Base-by-base conservation (phyloP, 2,329 filamentous ascomycete species). In the Aureobasidium leucospermi region DNA sequence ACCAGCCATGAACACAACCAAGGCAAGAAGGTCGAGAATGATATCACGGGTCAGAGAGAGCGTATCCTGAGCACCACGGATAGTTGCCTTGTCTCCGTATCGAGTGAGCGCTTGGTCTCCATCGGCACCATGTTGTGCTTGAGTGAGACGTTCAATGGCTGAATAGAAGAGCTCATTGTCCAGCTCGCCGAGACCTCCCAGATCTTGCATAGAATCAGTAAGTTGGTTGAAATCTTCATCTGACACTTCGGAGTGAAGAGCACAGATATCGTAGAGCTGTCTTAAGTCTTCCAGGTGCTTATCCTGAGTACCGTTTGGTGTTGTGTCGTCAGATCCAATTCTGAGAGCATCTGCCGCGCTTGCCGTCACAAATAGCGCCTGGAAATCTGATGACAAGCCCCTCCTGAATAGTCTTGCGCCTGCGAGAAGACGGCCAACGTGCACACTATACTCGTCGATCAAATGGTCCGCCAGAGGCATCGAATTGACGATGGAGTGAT, bases 1-100 rank as follows among this genome's bases (percentile, higher is more conserved):
- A 41, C 86, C 86, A 70, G 94, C 88, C 80, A 97, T 87, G 71
- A 96, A 91, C 9, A 94, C 81, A 15, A 96, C 79, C 6, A 99
- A 80, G 2, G 94, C 81, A 2, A 97, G 77, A 60, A 97, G 83
- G 68, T 93, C 90, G 63, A 95, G 85, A 53, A 95, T 84, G 8
- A 94, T 78, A 61, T 84, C 84, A 74, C 85, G 86, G 61, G 88
- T 87, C 34, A 89, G 74, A 53, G 87, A 81, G 6, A 94, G 81
- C 11, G 83, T 87, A 69, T 97, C 91, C 68, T 93, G 88, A 0
- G 89, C 85, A 6, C 90, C 87, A 62, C 85, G 86, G 10, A 96
- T 82, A 13, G 91, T 78, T 1, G 91, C 75, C 65, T 85, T 89
- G 42, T 85, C 83, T 16, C 93, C 93, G 69, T 93, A 91, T 45